A percentile compares a stretch with the other conserved stretches of the same genome.
Evolutionary conservation across 345 rosid genomes (phyloP).

Genomic region (Eutrema heterophyllum): DNA sequence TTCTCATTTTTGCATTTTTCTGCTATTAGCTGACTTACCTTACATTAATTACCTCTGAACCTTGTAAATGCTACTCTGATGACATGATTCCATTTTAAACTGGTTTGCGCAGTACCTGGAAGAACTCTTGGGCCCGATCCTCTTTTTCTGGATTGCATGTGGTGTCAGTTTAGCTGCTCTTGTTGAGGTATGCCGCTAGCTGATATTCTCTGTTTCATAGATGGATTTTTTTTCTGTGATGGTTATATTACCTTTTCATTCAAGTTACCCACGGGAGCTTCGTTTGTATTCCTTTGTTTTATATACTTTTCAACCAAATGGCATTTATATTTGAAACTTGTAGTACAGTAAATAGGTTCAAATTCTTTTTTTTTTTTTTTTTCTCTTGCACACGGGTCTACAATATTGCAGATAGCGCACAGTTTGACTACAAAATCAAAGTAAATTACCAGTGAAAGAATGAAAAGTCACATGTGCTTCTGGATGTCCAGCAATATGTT

Average conservation of each 20-base stretch:
- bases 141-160: slow-evolving; percentile 82
- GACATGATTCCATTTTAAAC: slow-evolving; percentile 6
- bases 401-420: background rate
- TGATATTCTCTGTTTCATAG: background rate
- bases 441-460: background rate
- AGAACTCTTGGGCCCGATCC: slow-evolving; percentile 73
- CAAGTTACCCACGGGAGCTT: background rate
- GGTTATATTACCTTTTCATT: slow-evolving; percentile 5
- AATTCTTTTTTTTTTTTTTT: background rate
- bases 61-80: slow-evolving; percentile 2
- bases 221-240: background rate
- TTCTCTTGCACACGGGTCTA: background rate
- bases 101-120: slow-evolving; percentile 67
- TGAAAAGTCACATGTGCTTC: background rate
- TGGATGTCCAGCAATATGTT: slow-evolving; percentile 4
- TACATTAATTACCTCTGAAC: background rate
- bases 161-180: slow-evolving; percentile 85
- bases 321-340: background rate
- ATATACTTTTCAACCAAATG: background rate
- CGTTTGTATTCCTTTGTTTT: background rate
- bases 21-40: background rate
- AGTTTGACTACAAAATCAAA: background rate
- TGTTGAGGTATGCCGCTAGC: slow-evolving; percentile 61
- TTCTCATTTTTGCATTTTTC: background rate
- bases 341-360: background rate